These are phyloP conservation scores for Penicillium griseofulvum DNA, from an alignment of 2,329 filamentous ascomycete species.

Conservation along the genomic window DNA sequence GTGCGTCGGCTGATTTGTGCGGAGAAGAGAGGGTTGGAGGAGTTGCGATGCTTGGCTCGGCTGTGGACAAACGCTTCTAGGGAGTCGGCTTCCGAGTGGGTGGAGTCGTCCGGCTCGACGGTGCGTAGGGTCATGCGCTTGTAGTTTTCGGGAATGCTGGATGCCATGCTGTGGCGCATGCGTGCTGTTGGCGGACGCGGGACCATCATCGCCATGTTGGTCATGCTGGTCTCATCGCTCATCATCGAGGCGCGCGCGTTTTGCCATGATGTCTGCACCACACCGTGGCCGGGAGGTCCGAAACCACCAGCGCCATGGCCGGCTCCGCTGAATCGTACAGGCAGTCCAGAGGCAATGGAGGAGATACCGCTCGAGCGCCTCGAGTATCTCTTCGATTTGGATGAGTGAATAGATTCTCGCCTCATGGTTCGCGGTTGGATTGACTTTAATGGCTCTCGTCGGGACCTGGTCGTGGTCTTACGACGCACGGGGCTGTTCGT, in stretches of 20 bases:
- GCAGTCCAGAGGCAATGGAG: constrained; percentile 37
- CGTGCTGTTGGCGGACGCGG: constrained; percentile 34
- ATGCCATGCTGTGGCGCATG: constrained; percentile 28
- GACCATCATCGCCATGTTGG: constrained; percentile 37
- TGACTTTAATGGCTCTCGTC: constrained; percentile 36
- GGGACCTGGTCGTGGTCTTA: constrained; percentile 29
- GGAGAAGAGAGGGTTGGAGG: constrained; percentile 39
- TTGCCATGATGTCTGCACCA: constrained; percentile 40
- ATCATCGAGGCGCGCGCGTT: constrained; percentile 35
- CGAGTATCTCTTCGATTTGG: constrained; percentile 37
- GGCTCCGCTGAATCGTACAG: constrained; percentile 41
- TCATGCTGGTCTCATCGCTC: constrained; percentile 36
- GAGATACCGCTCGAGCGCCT: constrained; percentile 41
- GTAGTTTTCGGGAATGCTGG: constrained; percentile 25
- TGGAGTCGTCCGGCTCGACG: constrained; percentile 31
- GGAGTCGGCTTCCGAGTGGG: constrained; percentile 37
- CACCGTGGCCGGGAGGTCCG: constrained; percentile 35
- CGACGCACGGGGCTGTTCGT: constrained; percentile 31
- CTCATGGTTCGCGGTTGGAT: constrained; percentile 39
- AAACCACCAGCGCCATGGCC: constrained; percentile 44
- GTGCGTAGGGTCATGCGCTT: constrained; percentile 33
- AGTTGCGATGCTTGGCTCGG: constrained; percentile 39
- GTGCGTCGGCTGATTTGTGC: constrained; percentile 34
- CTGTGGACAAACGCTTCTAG: constrained; percentile 41
- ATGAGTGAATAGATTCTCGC: constrained; percentile 36